These are phyloP conservation scores for Thermomucor indicae-seudaticae DNA, from an alignment of 371 early-diverging fungal species.

Conservation along the genomic window DNA sequence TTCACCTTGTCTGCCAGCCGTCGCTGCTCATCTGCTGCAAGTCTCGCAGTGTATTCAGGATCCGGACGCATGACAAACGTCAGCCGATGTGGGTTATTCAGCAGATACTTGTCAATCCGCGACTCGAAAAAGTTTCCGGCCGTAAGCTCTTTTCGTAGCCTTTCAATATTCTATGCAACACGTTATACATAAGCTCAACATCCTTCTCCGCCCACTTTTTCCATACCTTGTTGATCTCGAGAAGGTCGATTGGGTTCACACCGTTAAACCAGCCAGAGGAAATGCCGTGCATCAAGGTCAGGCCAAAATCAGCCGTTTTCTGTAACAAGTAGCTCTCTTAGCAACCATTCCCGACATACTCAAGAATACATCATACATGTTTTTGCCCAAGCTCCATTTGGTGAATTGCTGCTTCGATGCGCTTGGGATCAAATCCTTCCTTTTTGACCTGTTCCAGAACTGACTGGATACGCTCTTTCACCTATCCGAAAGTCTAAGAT, in stretches of 20 bases:
- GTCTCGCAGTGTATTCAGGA: constrained; percentile 51
- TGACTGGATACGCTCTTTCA: constrained; percentile 66
- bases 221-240: constrained; percentile 70
- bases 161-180: constrained; percentile 60
- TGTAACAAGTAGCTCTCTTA: constrained; percentile 13
- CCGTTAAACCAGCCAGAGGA: constrained; percentile 87
- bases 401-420: constrained; percentile 88
- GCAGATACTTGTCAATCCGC: constrained; percentile 70
- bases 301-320: constrained; percentile 88
- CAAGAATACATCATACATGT: constrained; percentile 62
- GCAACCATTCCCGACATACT: not conserved
- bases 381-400: constrained; percentile 86
- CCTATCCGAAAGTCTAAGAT: constrained; percentile 17
- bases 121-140: constrained; percentile 68
- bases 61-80: constrained; percentile 82
- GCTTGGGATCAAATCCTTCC: constrained; percentile 73
- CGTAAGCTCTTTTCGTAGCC: constrained; percentile 59
- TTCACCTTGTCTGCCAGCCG: constrained; percentile 60
- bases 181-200: not conserved
- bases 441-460: constrained; percentile 65
- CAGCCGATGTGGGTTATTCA: constrained; percentile 75
- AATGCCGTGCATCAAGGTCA: constrained; percentile 75
- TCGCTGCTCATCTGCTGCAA: constrained; percentile 59
- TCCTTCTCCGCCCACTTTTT: not conserved
- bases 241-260: constrained; percentile 79